phyloP scores from a whole-genome alignment of 176 grass and related monocot genomes.

The Rhynchospora breviuscula region DNA sequence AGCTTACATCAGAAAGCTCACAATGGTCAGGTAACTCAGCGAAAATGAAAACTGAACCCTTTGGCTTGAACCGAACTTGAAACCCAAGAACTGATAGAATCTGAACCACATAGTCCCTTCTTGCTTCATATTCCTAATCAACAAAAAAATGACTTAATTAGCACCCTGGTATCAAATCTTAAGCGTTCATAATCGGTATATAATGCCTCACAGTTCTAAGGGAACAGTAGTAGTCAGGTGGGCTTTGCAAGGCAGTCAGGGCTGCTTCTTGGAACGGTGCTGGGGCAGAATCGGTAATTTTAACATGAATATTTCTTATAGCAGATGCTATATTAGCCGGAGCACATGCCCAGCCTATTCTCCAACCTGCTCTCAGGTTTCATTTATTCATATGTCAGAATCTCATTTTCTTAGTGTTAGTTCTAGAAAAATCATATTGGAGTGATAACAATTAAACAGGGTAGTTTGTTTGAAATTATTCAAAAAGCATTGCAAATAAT shows the following conservation, averaged over 20 bases:
- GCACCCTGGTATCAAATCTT: background rate
- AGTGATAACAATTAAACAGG: too few species aligned
- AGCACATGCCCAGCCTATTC: conserved; percentile 90
- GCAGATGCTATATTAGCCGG: conserved; percentile 52
- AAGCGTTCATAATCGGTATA: background rate
- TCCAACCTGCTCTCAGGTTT: conserved; percentile 52
- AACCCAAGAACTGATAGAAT: conserved; percentile 58
- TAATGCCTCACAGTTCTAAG: conserved; percentile 53
- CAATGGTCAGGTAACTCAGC: conserved; percentile 65
- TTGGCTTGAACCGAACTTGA: conserved; percentile 57
- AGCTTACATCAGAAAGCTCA: conserved; percentile 65
- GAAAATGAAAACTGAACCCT: conserved; percentile 81
- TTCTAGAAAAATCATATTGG: background rate
- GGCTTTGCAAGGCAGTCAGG: conserved; percentile 49
- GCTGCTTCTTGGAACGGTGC: conserved; percentile 97
- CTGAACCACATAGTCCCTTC: conserved; percentile 66
- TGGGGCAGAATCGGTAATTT: conserved; percentile 89
- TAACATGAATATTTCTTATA: conserved; percentile 83
- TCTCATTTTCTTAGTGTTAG: background rate
- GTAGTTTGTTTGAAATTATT: background rate
- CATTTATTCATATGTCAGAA: background rate
- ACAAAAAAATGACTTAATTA: background rate
- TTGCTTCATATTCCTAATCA: conserved; percentile 57
- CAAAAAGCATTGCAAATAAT: background rate
- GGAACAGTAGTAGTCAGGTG: conserved; percentile 45